phyloP scores from a whole-genome alignment of 2,329 filamentous ascomycete genomes.

The Cephalotrichum gorgonifer region DNA sequence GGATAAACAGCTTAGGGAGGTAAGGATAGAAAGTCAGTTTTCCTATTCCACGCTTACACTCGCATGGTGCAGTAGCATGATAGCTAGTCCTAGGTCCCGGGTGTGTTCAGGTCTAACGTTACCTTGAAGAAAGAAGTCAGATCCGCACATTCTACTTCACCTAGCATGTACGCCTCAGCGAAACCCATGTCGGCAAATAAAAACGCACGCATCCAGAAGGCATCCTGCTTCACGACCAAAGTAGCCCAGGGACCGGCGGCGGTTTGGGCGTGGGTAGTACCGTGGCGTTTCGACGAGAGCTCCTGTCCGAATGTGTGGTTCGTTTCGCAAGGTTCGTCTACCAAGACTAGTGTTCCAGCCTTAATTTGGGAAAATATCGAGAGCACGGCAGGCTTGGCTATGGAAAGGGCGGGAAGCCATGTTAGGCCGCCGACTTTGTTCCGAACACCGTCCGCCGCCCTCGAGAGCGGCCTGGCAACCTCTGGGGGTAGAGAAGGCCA shows the following conservation, averaged over 20 bases:
- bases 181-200: constrained; percentile 69
- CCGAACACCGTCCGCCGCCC: constrained; percentile 28
- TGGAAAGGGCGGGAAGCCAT: constrained; percentile 33
- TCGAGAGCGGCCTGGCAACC: constrained; percentile 26
- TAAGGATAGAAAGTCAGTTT: neutral
- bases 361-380: constrained; percentile 35
- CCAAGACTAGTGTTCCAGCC: constrained; percentile 34
- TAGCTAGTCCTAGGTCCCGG: too few species aligned
- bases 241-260: constrained; percentile 33
- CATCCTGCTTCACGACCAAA: constrained; percentile 51
- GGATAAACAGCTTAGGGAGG: constrained; percentile 51
- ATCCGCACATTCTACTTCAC: constrained; percentile 57
- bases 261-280: constrained; percentile 23
- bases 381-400: constrained; percentile 35
- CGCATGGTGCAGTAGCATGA: neutral
- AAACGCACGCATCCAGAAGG: constrained; percentile 60
- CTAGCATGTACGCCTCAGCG: constrained; percentile 63
- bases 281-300: constrained; percentile 23
- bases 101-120: constrained; percentile 13
- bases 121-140: constrained; percentile 60
- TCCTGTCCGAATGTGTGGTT: constrained; percentile 35
- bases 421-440: constrained; percentile 31
- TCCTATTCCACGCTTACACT: neutral
- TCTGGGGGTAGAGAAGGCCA: constrained; percentile 9
- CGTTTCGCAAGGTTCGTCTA: constrained; percentile 33